phyloP scores from a whole-genome alignment of 2,329 filamentous ascomycete species.

The Aspergillus piperis region DNA sequence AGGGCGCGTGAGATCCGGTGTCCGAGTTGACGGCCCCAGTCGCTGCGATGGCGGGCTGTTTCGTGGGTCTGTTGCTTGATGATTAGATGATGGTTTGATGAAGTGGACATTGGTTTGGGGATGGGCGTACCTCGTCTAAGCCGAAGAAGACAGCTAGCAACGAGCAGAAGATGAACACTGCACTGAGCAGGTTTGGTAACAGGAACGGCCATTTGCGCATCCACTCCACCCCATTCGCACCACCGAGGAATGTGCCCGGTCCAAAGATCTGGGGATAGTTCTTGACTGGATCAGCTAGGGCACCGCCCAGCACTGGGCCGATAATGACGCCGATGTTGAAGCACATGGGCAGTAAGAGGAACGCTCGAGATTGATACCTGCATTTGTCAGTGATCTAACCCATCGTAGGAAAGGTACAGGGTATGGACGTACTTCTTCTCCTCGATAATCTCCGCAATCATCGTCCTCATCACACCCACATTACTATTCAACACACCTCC shows the following conservation, averaged over 20 bases:
- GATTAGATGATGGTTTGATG: too few relatives aligned
- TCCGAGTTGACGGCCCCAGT: conserved; percentile 45
- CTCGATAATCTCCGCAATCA: conserved; percentile 70
- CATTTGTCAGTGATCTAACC: neutral
- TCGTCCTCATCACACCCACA: conserved; percentile 72
- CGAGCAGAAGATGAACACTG: conserved; percentile 59
- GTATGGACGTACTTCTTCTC: conserved; percentile 60
- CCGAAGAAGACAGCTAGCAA: conserved; percentile 61
- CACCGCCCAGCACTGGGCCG: conserved; percentile 63
- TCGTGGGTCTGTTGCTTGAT: conserved; percentile 36
- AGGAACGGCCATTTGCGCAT: conserved; percentile 68
- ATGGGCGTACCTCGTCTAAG: conserved; percentile 60
- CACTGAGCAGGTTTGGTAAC: conserved; percentile 68
- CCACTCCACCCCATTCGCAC: conserved; percentile 62
- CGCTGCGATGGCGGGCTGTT: conserved; percentile 39
- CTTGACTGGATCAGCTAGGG: conserved; percentile 66
- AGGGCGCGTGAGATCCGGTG: conserved; percentile 34
- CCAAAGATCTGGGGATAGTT: conserved; percentile 66
- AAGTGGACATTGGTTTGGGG: too few relatives aligned
- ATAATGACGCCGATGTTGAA: conserved; percentile 67
- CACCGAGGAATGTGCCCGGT: conserved; percentile 58
- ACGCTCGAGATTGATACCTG: conserved; percentile 55
- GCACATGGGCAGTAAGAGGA: conserved; percentile 65
- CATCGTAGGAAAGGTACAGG: too few relatives aligned
- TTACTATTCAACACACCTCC: conserved; percentile 73